A percentile compares a stretch with the other conserved stretches of the same genome.
phyloP scores from a whole-genome alignment of 768 basidiomycete species.

The Rubroboletus pulcherrimus region DNA sequence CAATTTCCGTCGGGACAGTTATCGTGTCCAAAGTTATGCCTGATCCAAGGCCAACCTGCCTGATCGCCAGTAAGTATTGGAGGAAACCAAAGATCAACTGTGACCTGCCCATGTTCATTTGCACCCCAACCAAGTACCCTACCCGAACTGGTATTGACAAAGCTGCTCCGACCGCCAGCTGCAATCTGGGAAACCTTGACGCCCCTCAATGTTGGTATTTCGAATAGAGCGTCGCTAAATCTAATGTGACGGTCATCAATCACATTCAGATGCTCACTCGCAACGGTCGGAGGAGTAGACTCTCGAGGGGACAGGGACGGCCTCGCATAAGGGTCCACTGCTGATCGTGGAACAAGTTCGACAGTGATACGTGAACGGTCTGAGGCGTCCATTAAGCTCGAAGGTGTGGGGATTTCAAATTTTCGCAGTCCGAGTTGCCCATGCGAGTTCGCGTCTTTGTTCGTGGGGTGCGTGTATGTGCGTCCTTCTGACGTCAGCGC shows the following conservation, averaged over 20 bases:
- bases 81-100: neutral
- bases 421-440: slow-evolving; percentile 82
- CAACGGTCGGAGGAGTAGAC: slow-evolving; percentile 11
- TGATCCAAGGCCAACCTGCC: slow-evolving; percentile 78
- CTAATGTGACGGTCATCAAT: slow-evolving; percentile 44
- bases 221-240: slow-evolving; percentile 69
- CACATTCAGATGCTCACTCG: slow-evolving; percentile 26
- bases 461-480: slow-evolving; percentile 73
- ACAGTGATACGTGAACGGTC: slow-evolving; percentile 38
- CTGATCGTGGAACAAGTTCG: slow-evolving; percentile 55
- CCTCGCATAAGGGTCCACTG: slow-evolving; percentile 48
- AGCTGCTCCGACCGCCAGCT: slow-evolving; percentile 70
- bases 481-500: slow-evolving; percentile 70
- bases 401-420: slow-evolving; percentile 44
- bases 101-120: slow-evolving; percentile 73
- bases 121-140: slow-evolving; percentile 87
- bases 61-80: slow-evolving; percentile 25
- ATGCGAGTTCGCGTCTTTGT: slow-evolving; percentile 68
- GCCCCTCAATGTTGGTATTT: slow-evolving; percentile 69
- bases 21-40: slow-evolving; percentile 63
- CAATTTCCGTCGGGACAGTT: slow-evolving; percentile 79
- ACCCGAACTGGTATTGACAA: slow-evolving; percentile 63
- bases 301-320: slow-evolving; percentile 39
- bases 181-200: slow-evolving; percentile 65
- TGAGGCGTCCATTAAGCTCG: slow-evolving; percentile 12